These are phyloP conservation scores for Microbotryomycetes sp. DNA, from an alignment of 1,284 basidiomycete genomes.

Conservation along the genomic window DNA sequence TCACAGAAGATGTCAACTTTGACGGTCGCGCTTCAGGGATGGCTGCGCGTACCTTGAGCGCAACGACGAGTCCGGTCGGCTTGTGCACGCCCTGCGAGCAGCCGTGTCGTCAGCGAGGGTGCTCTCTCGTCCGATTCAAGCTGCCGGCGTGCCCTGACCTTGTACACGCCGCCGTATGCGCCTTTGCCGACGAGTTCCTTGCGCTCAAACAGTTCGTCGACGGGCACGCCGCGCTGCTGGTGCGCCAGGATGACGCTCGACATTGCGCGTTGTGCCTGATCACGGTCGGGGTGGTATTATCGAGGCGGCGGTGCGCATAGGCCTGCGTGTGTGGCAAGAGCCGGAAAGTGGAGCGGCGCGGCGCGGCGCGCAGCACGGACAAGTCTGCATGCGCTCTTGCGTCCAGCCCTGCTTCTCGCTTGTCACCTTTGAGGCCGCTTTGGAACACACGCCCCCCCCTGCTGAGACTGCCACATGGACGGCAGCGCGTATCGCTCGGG, in stretches of 20 bases:
- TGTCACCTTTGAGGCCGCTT: too few relatives aligned
- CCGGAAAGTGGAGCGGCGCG: neutral
- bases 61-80: constrained; percentile 42
- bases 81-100: constrained; percentile 65
- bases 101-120: constrained; percentile 41
- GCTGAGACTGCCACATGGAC: too few relatives aligned
- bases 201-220: constrained; percentile 7
- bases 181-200: constrained; percentile 78
- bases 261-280: neutral
- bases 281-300: neutral
- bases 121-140: neutral
- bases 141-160: constrained; percentile 42
- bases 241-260: neutral
- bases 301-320: neutral
- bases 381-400: too few relatives aligned
- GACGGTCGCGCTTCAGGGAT: neutral
- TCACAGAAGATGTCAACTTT: constrained; percentile 33
- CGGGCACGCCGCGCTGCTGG: neutral
- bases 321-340: neutral
- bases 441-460: too few relatives aligned
- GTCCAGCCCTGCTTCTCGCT: too few relatives aligned
- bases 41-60: constrained; percentile 35
- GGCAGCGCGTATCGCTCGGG: too few relatives aligned
- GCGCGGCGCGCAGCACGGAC: constrained; percentile 1
- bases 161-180: constrained; percentile 92